phyloP scores from a whole-genome alignment of 1,139 yeast genomes.

The Yamadazyma dendronema region DNA sequence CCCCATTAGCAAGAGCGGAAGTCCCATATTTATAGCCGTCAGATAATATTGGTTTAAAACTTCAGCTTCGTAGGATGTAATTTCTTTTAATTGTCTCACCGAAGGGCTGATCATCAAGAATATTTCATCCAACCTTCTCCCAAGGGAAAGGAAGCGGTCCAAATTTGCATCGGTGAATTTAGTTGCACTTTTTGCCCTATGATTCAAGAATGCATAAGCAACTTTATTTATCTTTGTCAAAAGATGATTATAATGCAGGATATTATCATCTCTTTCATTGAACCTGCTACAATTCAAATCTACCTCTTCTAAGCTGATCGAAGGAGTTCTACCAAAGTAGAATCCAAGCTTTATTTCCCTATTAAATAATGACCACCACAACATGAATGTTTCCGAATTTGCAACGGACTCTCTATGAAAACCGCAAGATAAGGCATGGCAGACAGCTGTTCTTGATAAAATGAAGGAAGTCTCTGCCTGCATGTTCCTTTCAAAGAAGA shows the following conservation, averaged over 20 bases:
- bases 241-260: conserved; percentile 6
- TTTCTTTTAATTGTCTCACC: background rate
- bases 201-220: conserved; percentile 6
- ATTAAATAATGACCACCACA: conserved; percentile 18
- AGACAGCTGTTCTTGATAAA: conserved; percentile 36
- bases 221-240: conserved; percentile 10
- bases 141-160: conserved; percentile 5
- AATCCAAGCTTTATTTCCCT: conserved; percentile 13
- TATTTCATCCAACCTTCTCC: conserved; percentile 5
- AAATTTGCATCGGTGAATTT: conserved; percentile 6
- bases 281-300: conserved; percentile 8
- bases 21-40: conserved; percentile 2
- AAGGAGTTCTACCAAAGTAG: conserved; percentile 16
- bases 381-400: conserved; percentile 11
- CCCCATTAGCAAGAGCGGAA: conserved; percentile 7
- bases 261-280: conserved; percentile 1
- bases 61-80: conserved; percentile 7
- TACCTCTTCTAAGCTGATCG: conserved; percentile 10
- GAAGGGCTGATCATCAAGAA: conserved; percentile 3
- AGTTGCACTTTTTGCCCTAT: conserved; percentile 4
- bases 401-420: conserved; percentile 36
- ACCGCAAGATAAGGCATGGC: conserved; percentile 47
- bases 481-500: conserved; percentile 40
- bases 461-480: conserved; percentile 47
- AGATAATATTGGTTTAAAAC: conserved; percentile 6